phyloP scores from a whole-genome alignment of 2,329 filamentous ascomycete genomes.

The Fusarium sororula region DNA sequence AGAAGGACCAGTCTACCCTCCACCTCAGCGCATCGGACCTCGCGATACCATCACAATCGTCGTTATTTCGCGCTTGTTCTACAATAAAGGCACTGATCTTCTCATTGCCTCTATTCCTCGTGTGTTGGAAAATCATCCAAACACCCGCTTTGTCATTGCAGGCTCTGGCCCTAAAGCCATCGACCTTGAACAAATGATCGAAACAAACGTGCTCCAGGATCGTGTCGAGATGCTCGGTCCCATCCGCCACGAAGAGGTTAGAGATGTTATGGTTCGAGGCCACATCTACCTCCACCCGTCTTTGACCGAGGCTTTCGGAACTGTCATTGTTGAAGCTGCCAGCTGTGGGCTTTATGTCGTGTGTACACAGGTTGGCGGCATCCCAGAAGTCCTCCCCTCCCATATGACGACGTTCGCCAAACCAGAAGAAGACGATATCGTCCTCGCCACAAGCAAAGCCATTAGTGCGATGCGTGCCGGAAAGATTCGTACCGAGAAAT shows the following conservation, averaged over 20 bases:
- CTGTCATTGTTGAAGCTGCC: constrained; percentile 96
- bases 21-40: constrained; percentile 77
- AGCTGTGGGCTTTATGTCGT: constrained; percentile 97
- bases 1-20: constrained; percentile 49
- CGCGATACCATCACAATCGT: constrained; percentile 94
- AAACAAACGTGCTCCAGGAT: constrained; percentile 92
- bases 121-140: constrained; percentile 87
- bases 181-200: constrained; percentile 97
- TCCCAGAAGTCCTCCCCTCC: constrained; percentile 92
- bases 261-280: constrained; percentile 95
- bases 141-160: constrained; percentile 96
- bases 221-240: constrained; percentile 92
- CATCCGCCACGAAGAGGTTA: constrained; percentile 93
- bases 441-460: constrained; percentile 86
- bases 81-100: constrained; percentile 97
- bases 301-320: constrained; percentile 95
- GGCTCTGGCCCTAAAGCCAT: constrained; percentile 97
- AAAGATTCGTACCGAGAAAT: constrained; percentile 88
- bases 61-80: constrained; percentile 96
- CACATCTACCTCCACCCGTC: constrained; percentile 97
- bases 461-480: constrained; percentile 87
- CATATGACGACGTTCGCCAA: constrained; percentile 99
- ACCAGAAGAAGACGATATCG: constrained; percentile 94
- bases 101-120: constrained; percentile 95
- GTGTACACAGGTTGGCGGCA: constrained; percentile 94